These are phyloP conservation scores for Rhizoclosmatium globosum DNA, from an alignment of 192 early-diverging fungal species.

Conservation along the genomic window DNA sequence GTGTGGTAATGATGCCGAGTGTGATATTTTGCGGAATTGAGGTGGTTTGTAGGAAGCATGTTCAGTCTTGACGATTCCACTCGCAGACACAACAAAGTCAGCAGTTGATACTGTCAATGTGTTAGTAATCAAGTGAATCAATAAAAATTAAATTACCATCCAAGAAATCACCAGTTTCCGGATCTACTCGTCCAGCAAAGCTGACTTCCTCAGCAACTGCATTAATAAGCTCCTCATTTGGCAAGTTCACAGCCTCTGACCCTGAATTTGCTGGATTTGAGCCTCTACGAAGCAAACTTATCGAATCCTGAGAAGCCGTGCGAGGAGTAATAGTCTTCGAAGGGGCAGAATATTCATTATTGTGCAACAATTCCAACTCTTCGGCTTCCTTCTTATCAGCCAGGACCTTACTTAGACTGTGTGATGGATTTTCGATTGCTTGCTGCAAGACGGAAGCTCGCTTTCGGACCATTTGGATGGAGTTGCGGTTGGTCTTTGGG, in stretches of 20 bases:
- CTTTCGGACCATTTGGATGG: neutral
- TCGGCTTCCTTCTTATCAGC: neutral
- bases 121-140: neutral
- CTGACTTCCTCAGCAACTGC: neutral
- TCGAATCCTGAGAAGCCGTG: slow-evolving; percentile 15
- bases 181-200: neutral
- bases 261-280: neutral
- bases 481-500: neutral
- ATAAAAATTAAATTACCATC: neutral
- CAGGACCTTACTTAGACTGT: neutral
- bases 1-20: neutral
- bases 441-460: neutral
- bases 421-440: neutral
- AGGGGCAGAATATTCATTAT: neutral
- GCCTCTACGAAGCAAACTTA: slow-evolving; percentile 6
- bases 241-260: neutral
- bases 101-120: neutral
- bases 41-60: neutral
- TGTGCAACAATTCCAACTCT: neutral
- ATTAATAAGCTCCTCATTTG: neutral
- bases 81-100: neutral
- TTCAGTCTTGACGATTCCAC: neutral
- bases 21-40: neutral
- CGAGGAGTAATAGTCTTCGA: neutral
- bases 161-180: neutral